A percentile compares a stretch with the other conserved stretches of the same genome.
These are phyloP conservation scores for Sclerotinia subarctica DNA, from an alignment of 2,329 filamentous ascomycete genomes.

Conservation along the genomic window DNA sequence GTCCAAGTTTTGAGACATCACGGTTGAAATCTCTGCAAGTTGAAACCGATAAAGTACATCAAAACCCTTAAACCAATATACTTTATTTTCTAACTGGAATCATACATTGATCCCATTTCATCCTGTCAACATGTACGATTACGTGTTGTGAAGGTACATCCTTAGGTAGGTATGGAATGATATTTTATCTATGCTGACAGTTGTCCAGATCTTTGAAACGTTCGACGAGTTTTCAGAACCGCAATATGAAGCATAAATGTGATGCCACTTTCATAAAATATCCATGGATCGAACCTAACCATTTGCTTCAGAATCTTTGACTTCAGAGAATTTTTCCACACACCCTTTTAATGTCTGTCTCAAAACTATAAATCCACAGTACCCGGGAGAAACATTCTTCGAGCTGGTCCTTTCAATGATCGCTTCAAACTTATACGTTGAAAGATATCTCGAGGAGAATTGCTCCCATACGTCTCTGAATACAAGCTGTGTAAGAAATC, in stretches of 20 bases:
- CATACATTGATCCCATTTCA: not conserved
- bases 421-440: not conserved
- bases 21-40: conserved; percentile 14
- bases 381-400: not conserved
- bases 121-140: conserved; percentile 10
- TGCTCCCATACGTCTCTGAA: not conserved
- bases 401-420: not conserved
- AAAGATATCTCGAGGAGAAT: not conserved
- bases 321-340: not conserved
- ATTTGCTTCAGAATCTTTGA: not conserved
- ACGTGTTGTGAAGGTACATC: conserved; percentile 14
- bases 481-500: not conserved
- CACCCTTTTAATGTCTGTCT: not conserved
- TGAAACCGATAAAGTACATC: conserved; percentile 8
- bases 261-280: not conserved
- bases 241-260: not conserved
- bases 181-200: not conserved
- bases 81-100: not conserved
- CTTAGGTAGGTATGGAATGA: not conserved
- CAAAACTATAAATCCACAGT: not conserved
- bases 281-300: not conserved
- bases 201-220: not conserved
- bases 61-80: not conserved
- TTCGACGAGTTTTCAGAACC: not conserved
- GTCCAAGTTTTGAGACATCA: conserved; percentile 14